These are phyloP conservation scores for Arabidopsis arenosa DNA, from an alignment of 345 rosid species.

Conservation along the genomic window DNA sequence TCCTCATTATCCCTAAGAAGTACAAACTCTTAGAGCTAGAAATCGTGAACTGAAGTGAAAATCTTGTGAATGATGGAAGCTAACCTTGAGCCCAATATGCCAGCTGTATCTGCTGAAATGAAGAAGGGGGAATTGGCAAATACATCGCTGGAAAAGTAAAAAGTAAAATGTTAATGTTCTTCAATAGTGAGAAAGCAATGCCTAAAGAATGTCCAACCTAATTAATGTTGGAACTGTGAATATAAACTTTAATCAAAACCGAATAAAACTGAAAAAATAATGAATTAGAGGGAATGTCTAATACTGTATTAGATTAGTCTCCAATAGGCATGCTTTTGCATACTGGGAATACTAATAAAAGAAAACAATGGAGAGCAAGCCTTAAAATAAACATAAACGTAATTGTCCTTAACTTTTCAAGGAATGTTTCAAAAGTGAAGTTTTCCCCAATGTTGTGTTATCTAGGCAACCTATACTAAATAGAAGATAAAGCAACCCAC, in stretches of 20 bases:
- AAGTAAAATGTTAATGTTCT: slow-evolving; percentile 18
- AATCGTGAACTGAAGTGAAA: slow-evolving; percentile 22
- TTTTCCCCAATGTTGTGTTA: slow-evolving; percentile 12
- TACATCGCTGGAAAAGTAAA: slow-evolving; percentile 65
- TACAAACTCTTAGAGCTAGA: slow-evolving; percentile 35
- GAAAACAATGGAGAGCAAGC: slow-evolving; percentile 22
- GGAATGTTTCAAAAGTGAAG: slow-evolving; percentile 18
- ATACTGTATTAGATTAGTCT: not conserved
- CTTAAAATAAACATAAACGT: not conserved
- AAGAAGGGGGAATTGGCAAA: slow-evolving; percentile 93
- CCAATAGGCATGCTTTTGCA: slow-evolving; percentile 15
- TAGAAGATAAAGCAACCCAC: slow-evolving; percentile 22
- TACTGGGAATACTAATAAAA: slow-evolving; percentile 12
- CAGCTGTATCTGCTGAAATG: slow-evolving; percentile 86
- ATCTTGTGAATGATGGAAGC: slow-evolving; percentile 39
- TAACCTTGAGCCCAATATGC: slow-evolving; percentile 67
- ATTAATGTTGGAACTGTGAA: not conserved
- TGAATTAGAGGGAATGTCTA: not conserved
- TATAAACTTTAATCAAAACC: not conserved
- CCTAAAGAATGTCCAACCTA: slow-evolving; percentile 26
- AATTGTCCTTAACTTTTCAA: not conserved
- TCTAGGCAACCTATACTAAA: slow-evolving; percentile 19
- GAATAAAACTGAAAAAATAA: slow-evolving; percentile 4
- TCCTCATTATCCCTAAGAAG: slow-evolving; percentile 76
- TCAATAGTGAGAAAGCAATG: slow-evolving; percentile 30